Conservation (phyloP, 2,329 filamentous ascomycete genomes). For the Sphaerulina musiva region DNA sequence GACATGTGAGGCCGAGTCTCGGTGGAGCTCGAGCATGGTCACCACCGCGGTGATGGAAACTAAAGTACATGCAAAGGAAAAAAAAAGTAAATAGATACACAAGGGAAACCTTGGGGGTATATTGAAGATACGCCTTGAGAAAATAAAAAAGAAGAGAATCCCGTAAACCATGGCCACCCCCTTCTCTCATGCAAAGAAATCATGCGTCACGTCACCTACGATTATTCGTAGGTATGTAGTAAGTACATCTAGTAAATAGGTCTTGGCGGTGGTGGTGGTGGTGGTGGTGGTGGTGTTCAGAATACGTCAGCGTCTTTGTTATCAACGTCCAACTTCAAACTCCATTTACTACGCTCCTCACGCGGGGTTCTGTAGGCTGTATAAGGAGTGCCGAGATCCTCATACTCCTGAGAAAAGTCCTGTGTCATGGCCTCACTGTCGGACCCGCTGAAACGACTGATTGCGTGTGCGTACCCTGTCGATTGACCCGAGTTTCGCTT, state of each 20-base stretch:
- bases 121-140: no score
- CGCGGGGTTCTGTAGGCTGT: constrained; percentile 27
- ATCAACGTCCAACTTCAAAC: constrained; percentile 11
- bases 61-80: no score
- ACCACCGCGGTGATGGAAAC: no score
- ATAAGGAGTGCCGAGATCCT: constrained; percentile 22
- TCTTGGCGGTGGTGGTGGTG: background rate
- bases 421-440: constrained; percentile 22
- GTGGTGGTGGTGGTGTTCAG: constrained; percentile 8
- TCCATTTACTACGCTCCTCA: constrained; percentile 26
- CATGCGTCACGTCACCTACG: no score
- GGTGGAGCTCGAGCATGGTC: no score
- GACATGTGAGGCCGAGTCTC: no score
- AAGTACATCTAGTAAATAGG: background rate
- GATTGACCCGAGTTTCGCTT: constrained; percentile 15
- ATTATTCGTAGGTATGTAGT: no score
- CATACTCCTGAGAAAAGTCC: constrained; percentile 9
- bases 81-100: no score
- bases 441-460: constrained; percentile 25
- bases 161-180: no score
- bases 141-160: no score
- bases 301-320: constrained; percentile 22
- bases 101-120: no score
- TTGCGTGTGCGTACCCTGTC: constrained; percentile 1
- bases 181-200: no score